Base-by-base conservation (phyloP, 2,329 filamentous ascomycete species). In the Ophiostoma tasmaniense region DNA sequence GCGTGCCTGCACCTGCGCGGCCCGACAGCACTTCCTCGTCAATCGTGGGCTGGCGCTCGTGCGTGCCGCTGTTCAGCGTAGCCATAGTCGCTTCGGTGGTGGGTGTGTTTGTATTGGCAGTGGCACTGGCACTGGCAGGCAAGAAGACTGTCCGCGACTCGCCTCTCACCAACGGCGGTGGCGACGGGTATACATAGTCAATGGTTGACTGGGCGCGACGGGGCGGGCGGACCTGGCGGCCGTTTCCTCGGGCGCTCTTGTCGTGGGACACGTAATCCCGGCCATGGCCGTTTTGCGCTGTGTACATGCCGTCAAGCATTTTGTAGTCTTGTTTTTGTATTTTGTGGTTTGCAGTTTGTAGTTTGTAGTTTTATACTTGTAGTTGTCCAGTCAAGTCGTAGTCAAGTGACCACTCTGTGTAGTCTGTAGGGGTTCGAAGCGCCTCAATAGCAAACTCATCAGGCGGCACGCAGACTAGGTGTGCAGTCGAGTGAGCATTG, bases 191-290 rank as follows among this genome's bases (percentile, higher is more conserved):
- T 66, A 79, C 78, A 67, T 81, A 81, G 55, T 84, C 81, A 61
- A 80, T 79, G 74, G 81, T 78, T 39, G 82, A 82, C 75, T 81
- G 82, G 20, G 82, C 81, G 55, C 82, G 79, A 59, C 81, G 77
- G 1, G 82, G 81, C 7, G 77, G 72, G 65, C 78, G 78, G 73
- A 79, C 78, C 70, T 76, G 70, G 20, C 74, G 75, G 62, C 76
- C 74, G 71, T 74, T 77, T 25, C 80, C 39, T 33, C 25, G 13
- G 37, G 28, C 64, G 25, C 20, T 30, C 64, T 66, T 66, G 6
- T 50, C 64, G 6, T 22, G 25, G 3, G 64, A 28, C 22, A 45
- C 33, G 25, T n/a, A n/a, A 30, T 62, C 33, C 13, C 33, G 64
- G 37, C 33, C 55, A 20, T 45, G 45, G 55, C n/a, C 52, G 22